Evolutionary conservation across 1,284 basidiomycete genomes (phyloP), one percentile per base, ranked within the genome.

Genomic region (Caloboletus inedulis): DNA sequence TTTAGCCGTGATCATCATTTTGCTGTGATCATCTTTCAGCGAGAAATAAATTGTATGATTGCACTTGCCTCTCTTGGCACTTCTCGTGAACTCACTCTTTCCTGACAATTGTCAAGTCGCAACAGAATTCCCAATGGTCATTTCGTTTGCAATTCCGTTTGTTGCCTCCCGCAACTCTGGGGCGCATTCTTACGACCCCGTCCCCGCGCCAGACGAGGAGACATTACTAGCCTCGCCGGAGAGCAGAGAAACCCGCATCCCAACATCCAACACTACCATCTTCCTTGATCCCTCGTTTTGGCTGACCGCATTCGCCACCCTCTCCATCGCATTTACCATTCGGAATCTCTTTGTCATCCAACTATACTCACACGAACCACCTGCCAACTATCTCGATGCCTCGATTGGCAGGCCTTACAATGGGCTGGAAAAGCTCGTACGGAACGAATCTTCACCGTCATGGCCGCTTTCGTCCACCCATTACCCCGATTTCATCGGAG

Each of bases 381-480:
- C 27, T 14, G 29, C 19, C 19, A 29, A 19, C 21, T 48, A 43
- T 45, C 12, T 55, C n/a, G 49, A 64, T 10, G 54, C 51, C 14
- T 43, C 58, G n/a, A 37, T 64, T 19, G 47, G 51, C 29, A 62
- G 53, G 7, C 64, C 62, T 27, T 63, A 63, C 42, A 63, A 49
- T 7, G 62, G 62, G 9, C 29, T 66, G n/a, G 62, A 63, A 30
- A 64, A 42, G 36, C 51, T 63, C 7, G 21, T 49, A 21, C 62
- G 62, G 16, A 66, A 63, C 18, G 54, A 55, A 18, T 64, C 62
- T n/a, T 66, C 62, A 4, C 62, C 60, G 14, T 65, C 44, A 12
- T 63, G 62, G 64, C 62, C 62, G 8, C 53, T 63, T 25, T 59
- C 55, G 9, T 59, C 62, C 14, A 61, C n/a, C 13, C 52, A 52